These are phyloP conservation scores for Mycena pura DNA, from an alignment of 768 basidiomycete species.

Conservation along the genomic window DNA sequence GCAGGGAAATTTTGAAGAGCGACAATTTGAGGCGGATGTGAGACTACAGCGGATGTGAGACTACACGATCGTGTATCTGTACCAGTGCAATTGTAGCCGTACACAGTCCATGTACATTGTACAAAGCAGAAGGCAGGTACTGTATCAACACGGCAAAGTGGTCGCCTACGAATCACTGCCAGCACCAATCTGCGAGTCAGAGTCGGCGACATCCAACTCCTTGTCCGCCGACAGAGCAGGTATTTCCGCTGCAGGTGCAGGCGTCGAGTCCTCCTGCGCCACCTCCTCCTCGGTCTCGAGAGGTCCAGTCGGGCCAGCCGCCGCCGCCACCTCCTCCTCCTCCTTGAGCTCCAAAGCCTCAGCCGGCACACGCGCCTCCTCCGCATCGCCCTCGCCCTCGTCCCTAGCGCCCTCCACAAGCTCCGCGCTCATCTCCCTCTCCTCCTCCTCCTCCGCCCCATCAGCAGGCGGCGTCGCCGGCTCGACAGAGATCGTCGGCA, in stretches of 20 bases:
- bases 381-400: neutral
- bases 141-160: too few species aligned
- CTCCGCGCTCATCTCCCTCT: neutral
- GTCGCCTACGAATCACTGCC: too few species aligned
- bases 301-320: neutral
- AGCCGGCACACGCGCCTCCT: neutral
- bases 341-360: neutral
- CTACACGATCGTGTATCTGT: too few species aligned
- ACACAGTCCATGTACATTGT: too few species aligned
- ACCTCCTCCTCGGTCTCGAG: neutral
- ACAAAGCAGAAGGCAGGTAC: too few species aligned
- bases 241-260: neutral
- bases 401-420: neutral
- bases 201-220: slow-evolving; percentile 14
- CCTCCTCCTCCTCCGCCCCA: neutral
- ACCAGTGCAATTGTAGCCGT: too few species aligned
- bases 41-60: too few species aligned
- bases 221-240: neutral
- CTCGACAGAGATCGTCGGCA: slow-evolving; percentile 7
- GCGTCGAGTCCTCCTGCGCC: too few species aligned
- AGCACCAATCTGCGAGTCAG: too few species aligned
- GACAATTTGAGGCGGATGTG: too few species aligned
- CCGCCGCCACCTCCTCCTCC: neutral
- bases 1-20: too few species aligned
- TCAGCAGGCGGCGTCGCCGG: slow-evolving; percentile 15